Evolutionary conservation across 73 alveolate species (phyloP).

Genomic region (Paramecium primaurelia): DNA sequence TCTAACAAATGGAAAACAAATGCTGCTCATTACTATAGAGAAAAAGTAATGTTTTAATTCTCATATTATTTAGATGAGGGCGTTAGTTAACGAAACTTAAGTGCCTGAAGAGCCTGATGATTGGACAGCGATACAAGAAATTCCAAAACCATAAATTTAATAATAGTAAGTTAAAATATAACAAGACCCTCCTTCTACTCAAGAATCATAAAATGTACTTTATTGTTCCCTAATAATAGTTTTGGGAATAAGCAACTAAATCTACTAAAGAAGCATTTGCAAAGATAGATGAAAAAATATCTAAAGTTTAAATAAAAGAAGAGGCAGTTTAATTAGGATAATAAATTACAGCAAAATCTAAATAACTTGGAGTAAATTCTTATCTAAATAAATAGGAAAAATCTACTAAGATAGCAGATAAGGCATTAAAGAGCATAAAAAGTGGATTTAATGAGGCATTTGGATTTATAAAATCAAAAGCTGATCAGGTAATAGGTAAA

Average conservation of each 20-base stretch:
- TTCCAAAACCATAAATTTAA: background rate
- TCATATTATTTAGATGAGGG: background rate
- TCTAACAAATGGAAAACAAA: background rate
- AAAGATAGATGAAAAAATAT: background rate
- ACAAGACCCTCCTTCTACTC: background rate
- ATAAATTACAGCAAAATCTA: background rate
- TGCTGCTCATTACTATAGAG: slow-evolving; percentile 23
- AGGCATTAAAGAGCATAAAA: background rate
- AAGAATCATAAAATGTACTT: background rate
- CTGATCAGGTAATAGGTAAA: background rate
- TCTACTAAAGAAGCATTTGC: background rate
- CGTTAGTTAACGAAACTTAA: background rate
- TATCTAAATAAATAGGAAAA: background rate
- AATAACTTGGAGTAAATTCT: background rate
- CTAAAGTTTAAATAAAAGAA: background rate
- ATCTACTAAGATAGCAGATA: background rate
- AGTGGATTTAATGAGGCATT: slow-evolving; percentile 14
- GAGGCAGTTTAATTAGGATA: background rate
- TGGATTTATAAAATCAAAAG: background rate
- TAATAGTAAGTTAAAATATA: background rate
- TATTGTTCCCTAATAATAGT: background rate
- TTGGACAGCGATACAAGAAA: background rate
- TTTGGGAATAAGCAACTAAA: background rate
- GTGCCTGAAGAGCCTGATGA: background rate
- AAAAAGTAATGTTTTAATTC: background rate